Conservation (phyloP, 345 rosid genomes). For the Cochlearia excelsa region DNA sequence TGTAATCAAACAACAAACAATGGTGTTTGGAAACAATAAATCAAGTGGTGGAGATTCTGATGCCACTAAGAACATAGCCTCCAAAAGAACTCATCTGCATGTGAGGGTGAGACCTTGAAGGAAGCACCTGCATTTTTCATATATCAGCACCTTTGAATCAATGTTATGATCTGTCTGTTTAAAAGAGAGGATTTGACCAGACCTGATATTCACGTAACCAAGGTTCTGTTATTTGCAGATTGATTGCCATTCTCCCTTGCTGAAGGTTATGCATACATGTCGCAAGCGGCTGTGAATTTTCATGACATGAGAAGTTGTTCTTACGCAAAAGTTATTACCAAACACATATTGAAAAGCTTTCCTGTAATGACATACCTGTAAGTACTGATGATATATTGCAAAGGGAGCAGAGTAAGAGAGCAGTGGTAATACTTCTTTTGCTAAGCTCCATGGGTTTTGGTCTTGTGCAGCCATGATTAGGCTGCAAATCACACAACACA, state of each 20-base stretch:
- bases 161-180: not conserved
- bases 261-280: constrained; percentile 89
- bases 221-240: constrained; percentile 87
- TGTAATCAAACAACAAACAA: constrained; percentile 17
- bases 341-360: constrained; percentile 1
- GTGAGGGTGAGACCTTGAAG: constrained; percentile 86
- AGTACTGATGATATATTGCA: constrained; percentile 87
- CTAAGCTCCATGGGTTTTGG: constrained; percentile 63
- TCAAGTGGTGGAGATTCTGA: constrained; percentile 44
- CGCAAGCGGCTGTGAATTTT: constrained; percentile 61
- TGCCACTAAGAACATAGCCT: constrained; percentile 79
- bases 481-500: constrained; percentile 38
- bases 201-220: constrained; percentile 98
- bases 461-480: constrained; percentile 88
- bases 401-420: constrained; percentile 82
- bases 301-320: constrained; percentile 12
- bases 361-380: constrained; percentile 50
- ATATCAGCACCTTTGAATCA: not conserved
- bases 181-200: not conserved
- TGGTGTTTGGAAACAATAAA: too few species aligned
- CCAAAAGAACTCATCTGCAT: constrained; percentile 89
- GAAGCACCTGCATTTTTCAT: constrained; percentile 58
- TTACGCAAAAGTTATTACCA: not conserved
- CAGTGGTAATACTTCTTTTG: constrained; percentile 71
- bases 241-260: constrained; percentile 72